Evolutionary conservation across 2,329 filamentous ascomycete species (phyloP).

Genomic region (Fusarium euwallaceae): DNA sequence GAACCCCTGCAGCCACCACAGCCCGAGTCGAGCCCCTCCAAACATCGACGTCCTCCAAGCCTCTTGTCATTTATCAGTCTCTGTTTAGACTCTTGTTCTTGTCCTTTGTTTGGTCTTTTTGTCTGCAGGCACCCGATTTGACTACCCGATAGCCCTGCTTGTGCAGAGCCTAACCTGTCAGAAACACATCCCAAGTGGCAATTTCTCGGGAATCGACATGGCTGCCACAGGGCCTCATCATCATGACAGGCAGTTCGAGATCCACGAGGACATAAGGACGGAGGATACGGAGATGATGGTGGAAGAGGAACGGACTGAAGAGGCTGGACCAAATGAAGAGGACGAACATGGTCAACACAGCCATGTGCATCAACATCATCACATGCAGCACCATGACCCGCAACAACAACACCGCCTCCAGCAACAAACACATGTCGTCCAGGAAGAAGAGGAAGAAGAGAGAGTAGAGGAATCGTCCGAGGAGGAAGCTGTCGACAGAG

Average conservation of each 20-base stretch:
- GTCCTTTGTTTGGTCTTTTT: slow-evolving; percentile 16
- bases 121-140: background rate
- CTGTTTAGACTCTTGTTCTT: slow-evolving; percentile 6
- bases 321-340: slow-evolving; percentile 41
- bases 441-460: slow-evolving; percentile 55
- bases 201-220: slow-evolving; percentile 32
- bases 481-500: slow-evolving; percentile 74
- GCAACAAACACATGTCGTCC: slow-evolving; percentile 37
- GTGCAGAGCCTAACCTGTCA: background rate
- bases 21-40: slow-evolving; percentile 42
- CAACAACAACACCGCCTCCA: slow-evolving; percentile 30
- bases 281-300: slow-evolving; percentile 65
- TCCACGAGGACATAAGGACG: slow-evolving; percentile 64
- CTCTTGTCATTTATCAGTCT: slow-evolving; percentile 6
- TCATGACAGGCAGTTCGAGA: slow-evolving; percentile 58
- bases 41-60: slow-evolving; percentile 19
- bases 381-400: slow-evolving; percentile 22
- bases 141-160: background rate
- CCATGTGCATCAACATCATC: slow-evolving; percentile 35
- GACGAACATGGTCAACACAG: slow-evolving; percentile 44
- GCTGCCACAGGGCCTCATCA: slow-evolving; percentile 43
- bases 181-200: slow-evolving; percentile 10
- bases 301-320: slow-evolving; percentile 53
- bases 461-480: slow-evolving; percentile 63
- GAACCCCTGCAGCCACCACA: slow-evolving; percentile 42